Evolutionary conservation across 2,329 filamentous ascomycete genomes (phyloP).

Genomic region (Hypoxylon sp.): DNA sequence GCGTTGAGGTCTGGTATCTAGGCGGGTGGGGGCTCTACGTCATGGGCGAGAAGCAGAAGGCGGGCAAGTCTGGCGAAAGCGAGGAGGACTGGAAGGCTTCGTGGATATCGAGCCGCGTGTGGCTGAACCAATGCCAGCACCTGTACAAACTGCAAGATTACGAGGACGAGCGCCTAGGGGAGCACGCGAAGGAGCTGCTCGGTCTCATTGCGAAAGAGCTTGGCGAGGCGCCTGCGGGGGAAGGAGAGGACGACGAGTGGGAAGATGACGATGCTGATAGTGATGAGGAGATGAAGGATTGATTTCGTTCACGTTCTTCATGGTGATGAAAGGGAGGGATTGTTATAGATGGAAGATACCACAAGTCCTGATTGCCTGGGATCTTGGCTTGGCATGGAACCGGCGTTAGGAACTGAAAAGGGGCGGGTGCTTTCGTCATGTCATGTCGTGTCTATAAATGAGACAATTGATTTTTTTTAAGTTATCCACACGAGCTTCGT

Average conservation of each 20-base stretch:
- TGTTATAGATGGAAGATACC: constrained; percentile 43
- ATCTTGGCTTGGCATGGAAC: constrained; percentile 44
- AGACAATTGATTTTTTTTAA: constrained; percentile 19
- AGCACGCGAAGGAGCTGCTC: constrained; percentile 80
- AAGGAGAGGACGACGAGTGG: constrained; percentile 66
- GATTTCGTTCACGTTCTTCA: constrained; percentile 10
- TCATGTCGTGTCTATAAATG: constrained; percentile 23
- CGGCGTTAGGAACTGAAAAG: constrained; percentile 48
- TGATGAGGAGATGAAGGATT: constrained; percentile 70
- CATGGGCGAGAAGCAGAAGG: constrained; percentile 75
- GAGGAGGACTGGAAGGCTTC: constrained; percentile 68
- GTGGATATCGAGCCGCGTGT: constrained; percentile 81
- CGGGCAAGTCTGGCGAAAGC: constrained; percentile 57
- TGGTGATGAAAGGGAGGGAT: constrained; percentile 9
- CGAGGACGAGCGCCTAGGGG: constrained; percentile 82
- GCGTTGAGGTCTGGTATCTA: constrained; percentile 96
- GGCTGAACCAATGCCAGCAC: constrained; percentile 83
- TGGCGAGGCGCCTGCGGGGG: constrained; percentile 68
- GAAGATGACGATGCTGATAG: constrained; percentile 61
- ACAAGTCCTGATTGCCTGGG: constrained; percentile 33
- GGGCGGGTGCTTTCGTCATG: constrained; percentile 18
- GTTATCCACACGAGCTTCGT: constrained; percentile 28
- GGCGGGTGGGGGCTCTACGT: constrained; percentile 94
- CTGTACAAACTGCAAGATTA: constrained; percentile 86
- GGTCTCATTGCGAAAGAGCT: constrained; percentile 72